phyloP scores from a whole-genome alignment of 768 basidiomycete genomes.

The Aureoboletus auriporus region DNA sequence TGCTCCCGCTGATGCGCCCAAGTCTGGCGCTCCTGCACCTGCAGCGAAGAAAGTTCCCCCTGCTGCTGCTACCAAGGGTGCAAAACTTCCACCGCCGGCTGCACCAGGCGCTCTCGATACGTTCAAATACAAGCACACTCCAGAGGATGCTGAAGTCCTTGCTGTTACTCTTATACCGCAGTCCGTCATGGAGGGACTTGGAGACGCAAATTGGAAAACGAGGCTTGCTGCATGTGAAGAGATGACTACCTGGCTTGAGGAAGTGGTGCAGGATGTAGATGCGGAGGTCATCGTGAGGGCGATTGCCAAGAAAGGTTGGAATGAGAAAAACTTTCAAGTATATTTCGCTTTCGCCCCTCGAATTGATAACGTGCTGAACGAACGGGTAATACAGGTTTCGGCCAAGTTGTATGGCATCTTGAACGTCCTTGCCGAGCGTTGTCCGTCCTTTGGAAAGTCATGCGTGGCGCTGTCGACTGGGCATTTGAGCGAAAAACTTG shows the following conservation, averaged over 20 bases:
- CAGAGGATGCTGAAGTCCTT: constrained; percentile 87
- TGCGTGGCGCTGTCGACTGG: constrained; percentile 78
- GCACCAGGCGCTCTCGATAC: constrained; percentile 63
- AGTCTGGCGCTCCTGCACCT: constrained; percentile 23
- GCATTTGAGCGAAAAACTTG: constrained; percentile 89
- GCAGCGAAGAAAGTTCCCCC: constrained; percentile 44
- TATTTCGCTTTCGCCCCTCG: constrained; percentile 5
- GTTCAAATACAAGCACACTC: constrained; percentile 86
- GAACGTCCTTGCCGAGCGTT: constrained; percentile 64
- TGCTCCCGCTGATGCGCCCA: constrained; percentile 12
- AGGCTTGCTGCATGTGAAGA: constrained; percentile 85
- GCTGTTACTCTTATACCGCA: constrained; percentile 71
- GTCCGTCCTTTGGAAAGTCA: constrained; percentile 80
- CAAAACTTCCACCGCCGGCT: constrained; percentile 47
- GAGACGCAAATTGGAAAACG: constrained; percentile 92
- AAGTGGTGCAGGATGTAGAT: constrained; percentile 61
- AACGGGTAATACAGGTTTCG: constrained; percentile 60
- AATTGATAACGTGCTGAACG: constrained; percentile 8
- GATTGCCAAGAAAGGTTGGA: constrained; percentile 91
- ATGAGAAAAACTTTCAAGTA: constrained; percentile 99
- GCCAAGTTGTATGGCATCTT: constrained; percentile 84
- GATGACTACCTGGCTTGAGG: constrained; percentile 79
- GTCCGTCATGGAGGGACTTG: constrained; percentile 65
- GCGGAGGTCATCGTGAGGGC: constrained; percentile 86
- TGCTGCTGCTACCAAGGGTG: constrained; percentile 35